These are phyloP conservation scores for Santalum album DNA, from an alignment of 164 flowering plant genomes.

Conservation along the genomic window DNA sequence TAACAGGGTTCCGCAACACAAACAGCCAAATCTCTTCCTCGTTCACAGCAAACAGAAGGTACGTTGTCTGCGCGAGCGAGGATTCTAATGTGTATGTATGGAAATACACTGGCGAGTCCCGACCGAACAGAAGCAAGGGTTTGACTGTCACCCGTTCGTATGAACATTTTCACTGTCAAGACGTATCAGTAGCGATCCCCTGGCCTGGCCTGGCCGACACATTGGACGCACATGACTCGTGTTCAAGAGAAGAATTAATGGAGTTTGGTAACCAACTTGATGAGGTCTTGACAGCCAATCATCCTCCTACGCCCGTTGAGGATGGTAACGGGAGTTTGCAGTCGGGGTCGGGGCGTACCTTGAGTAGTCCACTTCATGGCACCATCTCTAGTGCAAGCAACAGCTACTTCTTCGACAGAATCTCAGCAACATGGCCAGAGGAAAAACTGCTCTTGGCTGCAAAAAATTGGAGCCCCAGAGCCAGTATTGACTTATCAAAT, in stretches of 20 bases:
- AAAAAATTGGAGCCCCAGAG: slow-evolving; percentile 38
- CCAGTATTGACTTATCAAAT: slow-evolving; percentile 37
- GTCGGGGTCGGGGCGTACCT: slow-evolving; percentile 22
- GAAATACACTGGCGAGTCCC: slow-evolving; percentile 71
- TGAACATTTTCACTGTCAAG: slow-evolving; percentile 86
- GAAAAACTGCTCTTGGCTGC: slow-evolving; percentile 50
- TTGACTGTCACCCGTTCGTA: slow-evolving; percentile 66
- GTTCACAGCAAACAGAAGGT: slow-evolving; percentile 69
- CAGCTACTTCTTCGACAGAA: slow-evolving; percentile 56
- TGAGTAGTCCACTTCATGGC: slow-evolving; percentile 43
- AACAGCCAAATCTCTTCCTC: slow-evolving; percentile 94
- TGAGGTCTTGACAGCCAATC: slow-evolving; percentile 31
- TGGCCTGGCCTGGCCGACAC: slow-evolving; percentile 71
- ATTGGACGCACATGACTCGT: slow-evolving; percentile 26
- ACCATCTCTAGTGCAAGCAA: slow-evolving; percentile 45
- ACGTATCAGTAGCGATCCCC: slow-evolving; percentile 85
- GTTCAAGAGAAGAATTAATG: slow-evolving; percentile 20
- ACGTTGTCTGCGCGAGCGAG: slow-evolving; percentile 90
- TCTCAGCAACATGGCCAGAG: slow-evolving; percentile 78
- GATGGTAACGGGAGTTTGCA: slow-evolving; percentile 31
- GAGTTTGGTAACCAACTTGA: slow-evolving; percentile 23
- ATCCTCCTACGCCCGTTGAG: slow-evolving; percentile 47
- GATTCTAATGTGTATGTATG: slow-evolving; percentile 89
- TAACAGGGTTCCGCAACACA: slow-evolving; percentile 84
- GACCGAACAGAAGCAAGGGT: slow-evolving; percentile 67